Percentiles rank a stretch among this genome's conserved stretches.
Conservation (phyloP, 2,329 filamentous ascomycete genomes). For the Botrytis squamosa region DNA sequence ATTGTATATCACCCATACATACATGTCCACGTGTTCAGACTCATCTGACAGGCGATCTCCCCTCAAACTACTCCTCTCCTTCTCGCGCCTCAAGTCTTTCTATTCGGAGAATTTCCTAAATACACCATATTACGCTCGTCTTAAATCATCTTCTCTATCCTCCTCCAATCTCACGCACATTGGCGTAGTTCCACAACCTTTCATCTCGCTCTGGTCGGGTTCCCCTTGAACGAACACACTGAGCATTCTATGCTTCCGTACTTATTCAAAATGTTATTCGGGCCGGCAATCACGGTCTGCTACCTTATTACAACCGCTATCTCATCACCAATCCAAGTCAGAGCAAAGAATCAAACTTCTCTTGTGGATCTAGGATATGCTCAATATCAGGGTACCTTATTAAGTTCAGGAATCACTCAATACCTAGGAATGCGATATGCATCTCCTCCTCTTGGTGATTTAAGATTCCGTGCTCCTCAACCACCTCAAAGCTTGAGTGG, state of each 20-base stretch:
- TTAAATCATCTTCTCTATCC: background rate
- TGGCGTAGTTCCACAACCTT: background rate
- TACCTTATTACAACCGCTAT: background rate
- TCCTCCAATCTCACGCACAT: background rate
- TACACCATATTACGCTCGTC: background rate
- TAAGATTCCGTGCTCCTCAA: constrained; percentile 57
- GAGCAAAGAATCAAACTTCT: background rate
- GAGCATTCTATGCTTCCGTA: background rate
- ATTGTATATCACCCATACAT: background rate
- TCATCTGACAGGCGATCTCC: background rate
- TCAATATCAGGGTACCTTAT: constrained; percentile 57
- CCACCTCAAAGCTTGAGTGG: constrained; percentile 2
- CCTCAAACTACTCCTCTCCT: background rate
- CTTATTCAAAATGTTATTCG: background rate
- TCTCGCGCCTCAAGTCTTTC: background rate
- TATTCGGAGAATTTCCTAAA: too few relatives aligned
- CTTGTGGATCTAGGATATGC: constrained; percentile 61
- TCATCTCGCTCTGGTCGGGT: background rate
- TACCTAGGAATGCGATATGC: constrained; percentile 76
- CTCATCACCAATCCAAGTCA: background rate
- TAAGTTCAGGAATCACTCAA: constrained; percentile 58
- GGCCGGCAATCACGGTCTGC: background rate
- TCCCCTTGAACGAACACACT: background rate
- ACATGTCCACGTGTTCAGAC: background rate
- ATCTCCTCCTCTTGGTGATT: constrained; percentile 59